Base-by-base conservation (phyloP, 164 flowering plant genomes). In the Annona squamosa region DNA sequence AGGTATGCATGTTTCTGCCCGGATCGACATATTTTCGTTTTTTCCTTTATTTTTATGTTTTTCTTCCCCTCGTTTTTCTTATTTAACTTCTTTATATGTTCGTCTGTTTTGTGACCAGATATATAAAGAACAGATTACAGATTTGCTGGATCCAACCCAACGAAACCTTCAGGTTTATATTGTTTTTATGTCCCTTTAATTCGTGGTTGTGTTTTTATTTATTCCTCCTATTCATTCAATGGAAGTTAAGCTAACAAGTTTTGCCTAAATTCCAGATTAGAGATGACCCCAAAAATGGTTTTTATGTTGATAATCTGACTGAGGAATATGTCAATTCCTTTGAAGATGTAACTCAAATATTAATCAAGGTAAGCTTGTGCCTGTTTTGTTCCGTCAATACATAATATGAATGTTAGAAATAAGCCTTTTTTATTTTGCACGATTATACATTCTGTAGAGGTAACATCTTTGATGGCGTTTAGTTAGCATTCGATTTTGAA, bases 101-200 rank as follows among this genome's bases (percentile, higher is more conserved):
- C 37, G 37, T 26, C 1, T 48, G 75, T 48, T 5, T 57, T 46
- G 5, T 67, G 48, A 57, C 37, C 89, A 95, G 98, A 80, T 93
- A 77, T 88, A 91, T 82, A 89, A 92, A 81, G 95, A 89, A 66
- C 87, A 90, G 77, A 88, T 96, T 69, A 87, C 90, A 76, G 99
- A 96, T 84, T 85, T 96, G 78, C 92, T 96, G 45, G 98, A 96
- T 84, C 97, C 97, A 71, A 86, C 84, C 1, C 91, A 84, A 63
- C 75, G 97, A 68, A 91, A 92, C 82, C 91, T 96, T 71, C 85
- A 92, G 97, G 99, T 96, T 26, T 26, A 62, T 19, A 69, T 16
- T 43, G 37, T 62, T 12, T 71, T 46, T 61, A 43, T 6, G 4
- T 5, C 3, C 46, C 63, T 12, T 56, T 73, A 44, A 3, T 64